These are phyloP conservation scores for Russula sp. DNA, from an alignment of 768 basidiomycete genomes.

Conservation along the genomic window DNA sequence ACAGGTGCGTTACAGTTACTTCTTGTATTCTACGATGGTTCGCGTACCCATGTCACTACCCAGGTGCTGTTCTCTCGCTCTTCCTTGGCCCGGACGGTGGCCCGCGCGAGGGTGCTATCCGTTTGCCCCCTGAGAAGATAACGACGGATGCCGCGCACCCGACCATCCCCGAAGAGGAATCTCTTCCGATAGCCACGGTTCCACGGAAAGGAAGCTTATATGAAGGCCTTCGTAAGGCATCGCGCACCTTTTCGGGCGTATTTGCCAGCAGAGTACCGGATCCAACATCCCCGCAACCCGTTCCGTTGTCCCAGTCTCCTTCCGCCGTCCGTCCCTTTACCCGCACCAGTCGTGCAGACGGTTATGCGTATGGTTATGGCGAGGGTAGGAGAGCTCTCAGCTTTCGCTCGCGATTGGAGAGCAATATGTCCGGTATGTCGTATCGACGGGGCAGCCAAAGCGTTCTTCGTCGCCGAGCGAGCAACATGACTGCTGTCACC, in stretches of 20 bases:
- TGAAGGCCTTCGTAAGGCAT: conserved; percentile 37
- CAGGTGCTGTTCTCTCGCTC: conserved; percentile 82
- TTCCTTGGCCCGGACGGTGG: conserved; percentile 93
- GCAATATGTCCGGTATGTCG: conserved; percentile 32
- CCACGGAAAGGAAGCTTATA: conserved; percentile 20
- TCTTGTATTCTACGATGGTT: background rate
- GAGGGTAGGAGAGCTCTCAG: conserved; percentile 41
- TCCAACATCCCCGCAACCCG: conserved; percentile 36
- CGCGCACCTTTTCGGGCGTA: conserved; percentile 56
- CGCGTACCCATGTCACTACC: background rate
- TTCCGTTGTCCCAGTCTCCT: conserved; percentile 37
- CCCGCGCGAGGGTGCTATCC: conserved; percentile 80
- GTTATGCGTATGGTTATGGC: conserved; percentile 78
- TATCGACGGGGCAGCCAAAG: conserved; percentile 54
- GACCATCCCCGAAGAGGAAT: conserved; percentile 67
- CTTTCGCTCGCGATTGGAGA: conserved; percentile 24
- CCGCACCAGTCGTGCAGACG: conserved; percentile 59
- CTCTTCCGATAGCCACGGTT: conserved; percentile 39
- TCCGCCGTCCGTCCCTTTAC: conserved; percentile 49
- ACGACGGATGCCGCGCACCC: conserved; percentile 38
- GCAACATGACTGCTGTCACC: conserved; percentile 35
- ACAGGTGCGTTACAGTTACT: conserved; percentile 48
- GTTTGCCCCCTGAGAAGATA: conserved; percentile 73
- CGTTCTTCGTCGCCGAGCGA: conserved; percentile 50
- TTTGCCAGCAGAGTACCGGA: conserved; percentile 54